phyloP scores from a whole-genome alignment of 345 rosid genomes.

The Heritiera littoralis region DNA sequence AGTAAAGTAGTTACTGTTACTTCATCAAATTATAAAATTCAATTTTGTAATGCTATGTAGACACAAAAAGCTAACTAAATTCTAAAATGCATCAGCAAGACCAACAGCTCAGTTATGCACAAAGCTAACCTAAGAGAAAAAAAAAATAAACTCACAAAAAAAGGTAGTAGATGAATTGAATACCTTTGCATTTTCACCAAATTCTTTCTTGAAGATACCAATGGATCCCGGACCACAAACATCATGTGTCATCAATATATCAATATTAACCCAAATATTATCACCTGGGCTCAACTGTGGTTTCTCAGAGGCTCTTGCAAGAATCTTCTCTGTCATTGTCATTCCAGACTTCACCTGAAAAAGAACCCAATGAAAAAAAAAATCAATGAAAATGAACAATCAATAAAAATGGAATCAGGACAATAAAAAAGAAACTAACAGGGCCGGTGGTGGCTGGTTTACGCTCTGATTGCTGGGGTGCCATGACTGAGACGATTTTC shows the following conservation, averaged over 20 bases:
- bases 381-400: background rate
- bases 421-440: constrained; percentile 35
- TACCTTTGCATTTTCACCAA: constrained; percentile 89
- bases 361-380: background rate
- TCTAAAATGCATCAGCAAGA: background rate
- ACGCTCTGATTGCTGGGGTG: constrained; percentile 78
- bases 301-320: constrained; percentile 82
- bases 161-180: background rate
- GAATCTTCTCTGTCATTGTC: constrained; percentile 97
- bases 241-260: constrained; percentile 95
- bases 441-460: constrained; percentile 84
- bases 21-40: background rate
- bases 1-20: background rate
- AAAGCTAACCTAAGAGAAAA: background rate
- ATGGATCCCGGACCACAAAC: constrained; percentile 95
- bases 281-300: constrained; percentile 79
- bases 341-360: constrained; percentile 82
- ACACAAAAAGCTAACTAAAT: background rate
- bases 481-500: constrained; percentile 72
- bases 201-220: constrained; percentile 89
- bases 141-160: background rate
- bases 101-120: constrained; percentile 3
- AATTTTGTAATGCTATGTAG: background rate
- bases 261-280: constrained; percentile 91
- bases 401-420: background rate